A percentile compares a stretch with the other conserved stretches of the same genome.
These are phyloP conservation scores for Mallotus repandus DNA, from an alignment of 441 rosid species.

Conservation along the genomic window DNA sequence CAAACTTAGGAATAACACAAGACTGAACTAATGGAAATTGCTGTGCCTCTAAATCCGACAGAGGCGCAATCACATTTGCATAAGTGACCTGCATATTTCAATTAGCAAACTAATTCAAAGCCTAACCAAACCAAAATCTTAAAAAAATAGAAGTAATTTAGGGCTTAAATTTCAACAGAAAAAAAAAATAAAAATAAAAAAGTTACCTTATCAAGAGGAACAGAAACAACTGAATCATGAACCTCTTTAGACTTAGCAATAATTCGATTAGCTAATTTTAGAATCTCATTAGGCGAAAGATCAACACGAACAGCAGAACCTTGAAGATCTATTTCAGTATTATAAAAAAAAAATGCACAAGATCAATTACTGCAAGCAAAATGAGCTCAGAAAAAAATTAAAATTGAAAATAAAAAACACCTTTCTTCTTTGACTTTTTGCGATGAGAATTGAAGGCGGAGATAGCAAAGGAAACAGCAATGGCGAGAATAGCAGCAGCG, in stretches of 20 bases:
- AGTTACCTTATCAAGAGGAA: constrained; percentile 81
- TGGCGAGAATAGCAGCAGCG: constrained; percentile 60
- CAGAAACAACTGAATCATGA: constrained; percentile 68
- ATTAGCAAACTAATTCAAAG: too few species aligned
- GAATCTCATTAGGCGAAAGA: constrained; percentile 69
- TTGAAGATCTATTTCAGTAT: constrained; percentile 50
- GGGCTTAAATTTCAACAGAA: not conserved
- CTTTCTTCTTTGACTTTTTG: constrained; percentile 56
- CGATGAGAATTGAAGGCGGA: constrained; percentile 55
- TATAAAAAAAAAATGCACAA: not conserved
- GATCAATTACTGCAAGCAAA: not conserved
- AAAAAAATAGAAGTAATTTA: not conserved
- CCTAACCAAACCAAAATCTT: not conserved
- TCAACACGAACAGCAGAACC: constrained; percentile 61
- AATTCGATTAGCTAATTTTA: constrained; percentile 61
- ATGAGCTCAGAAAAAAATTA: not conserved
- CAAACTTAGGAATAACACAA: constrained; percentile 75
- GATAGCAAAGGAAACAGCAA: constrained; percentile 63
- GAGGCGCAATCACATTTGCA: constrained; percentile 61
- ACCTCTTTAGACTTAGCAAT: constrained; percentile 66
- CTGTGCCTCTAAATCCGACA: constrained; percentile 72
- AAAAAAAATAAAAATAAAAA: not conserved
- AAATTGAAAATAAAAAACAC: constrained; percentile 20
- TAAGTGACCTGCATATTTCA: constrained; percentile 57
- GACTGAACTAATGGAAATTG: constrained; percentile 65